Evolutionary conservation across 441 rosid genomes (phyloP).

Genomic region (Sinapis alba): DNA sequence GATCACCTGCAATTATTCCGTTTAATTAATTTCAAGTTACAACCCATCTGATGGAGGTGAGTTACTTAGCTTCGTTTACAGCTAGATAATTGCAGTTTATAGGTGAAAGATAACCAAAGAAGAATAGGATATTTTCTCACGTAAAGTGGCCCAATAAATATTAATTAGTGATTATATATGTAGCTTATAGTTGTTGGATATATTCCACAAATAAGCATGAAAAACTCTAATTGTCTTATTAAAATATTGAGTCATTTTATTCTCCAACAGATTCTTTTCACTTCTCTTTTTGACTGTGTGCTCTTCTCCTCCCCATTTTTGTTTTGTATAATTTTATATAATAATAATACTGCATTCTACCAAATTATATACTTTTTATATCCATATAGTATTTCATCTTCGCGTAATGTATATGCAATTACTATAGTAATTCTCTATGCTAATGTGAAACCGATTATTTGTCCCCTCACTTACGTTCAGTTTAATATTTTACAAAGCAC

Average conservation of each 20-base stretch:
- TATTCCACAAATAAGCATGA: slow-evolving; percentile 34
- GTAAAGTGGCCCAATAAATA: slow-evolving; percentile 20
- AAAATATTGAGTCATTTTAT: slow-evolving; percentile 27
- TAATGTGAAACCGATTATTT: slow-evolving; percentile 17
- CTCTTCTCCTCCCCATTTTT: slow-evolving; percentile 17
- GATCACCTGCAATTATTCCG: too few relatives aligned
- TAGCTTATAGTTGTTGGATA: slow-evolving; percentile 35
- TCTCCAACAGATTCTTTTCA: slow-evolving; percentile 33
- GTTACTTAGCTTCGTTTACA: slow-evolving; percentile 27
- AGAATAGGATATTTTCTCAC: slow-evolving; percentile 22
- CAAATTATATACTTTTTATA: not conserved
- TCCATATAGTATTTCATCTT: slow-evolving; percentile 1
- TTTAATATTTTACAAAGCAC: not conserved
- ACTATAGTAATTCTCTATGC: not conserved
- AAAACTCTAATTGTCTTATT: slow-evolving; percentile 13
- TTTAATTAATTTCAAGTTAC: too few relatives aligned
- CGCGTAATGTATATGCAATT: slow-evolving; percentile 1
- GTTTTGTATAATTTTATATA: not conserved
- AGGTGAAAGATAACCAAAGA: slow-evolving; percentile 30
- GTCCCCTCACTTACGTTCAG: slow-evolving; percentile 1
- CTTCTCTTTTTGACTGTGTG: slow-evolving; percentile 33
- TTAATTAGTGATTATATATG: slow-evolving; percentile 5
- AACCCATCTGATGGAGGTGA: slow-evolving; percentile 11
- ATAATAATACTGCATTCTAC: slow-evolving; percentile 16
- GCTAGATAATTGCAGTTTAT: slow-evolving; percentile 12